phyloP scores from a whole-genome alignment of 345 rosid genomes.

The Salix exigua region DNA sequence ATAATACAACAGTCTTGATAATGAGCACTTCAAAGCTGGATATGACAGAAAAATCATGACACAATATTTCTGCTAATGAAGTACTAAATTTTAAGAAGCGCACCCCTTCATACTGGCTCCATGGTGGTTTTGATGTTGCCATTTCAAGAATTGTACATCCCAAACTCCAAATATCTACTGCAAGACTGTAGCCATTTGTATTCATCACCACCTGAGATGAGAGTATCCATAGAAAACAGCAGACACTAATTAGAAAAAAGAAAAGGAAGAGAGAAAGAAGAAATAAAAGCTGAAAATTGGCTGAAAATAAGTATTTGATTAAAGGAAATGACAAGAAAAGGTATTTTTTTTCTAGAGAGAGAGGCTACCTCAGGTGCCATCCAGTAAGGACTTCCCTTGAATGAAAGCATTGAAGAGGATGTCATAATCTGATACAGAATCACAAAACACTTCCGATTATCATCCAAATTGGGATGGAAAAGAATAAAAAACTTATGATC shows the following conservation, averaged over 20 bases:
- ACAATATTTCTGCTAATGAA: not conserved
- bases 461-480: conserved; percentile 5
- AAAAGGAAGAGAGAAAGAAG: not conserved
- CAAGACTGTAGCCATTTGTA: conserved; percentile 72
- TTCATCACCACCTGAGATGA: conserved; percentile 80
- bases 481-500: not conserved
- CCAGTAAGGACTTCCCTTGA: conserved; percentile 99
- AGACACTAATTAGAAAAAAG: not conserved
- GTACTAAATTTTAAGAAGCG: conserved; percentile 16
- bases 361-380: conserved; percentile 94
- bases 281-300: not conserved
- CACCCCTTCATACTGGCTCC: conserved; percentile 98
- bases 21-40: conserved; percentile 9
- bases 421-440: conserved; percentile 53
- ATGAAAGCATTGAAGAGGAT: conserved; percentile 83
- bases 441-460: conserved; percentile 16
- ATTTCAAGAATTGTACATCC: conserved; percentile 98
- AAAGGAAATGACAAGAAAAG: not conserved
- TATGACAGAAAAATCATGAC: not conserved
- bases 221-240: not conserved
- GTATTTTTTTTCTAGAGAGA: not conserved
- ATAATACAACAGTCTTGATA: conserved; percentile 10
- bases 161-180: conserved; percentile 96
- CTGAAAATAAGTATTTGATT: not conserved
- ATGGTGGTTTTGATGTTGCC: conserved; percentile 95